Percentiles rank a stretch among this genome's conserved stretches.
Conservation (phyloP, 495 filamentous ascomycete genomes). For the Hypoxylon lenormandii region DNA sequence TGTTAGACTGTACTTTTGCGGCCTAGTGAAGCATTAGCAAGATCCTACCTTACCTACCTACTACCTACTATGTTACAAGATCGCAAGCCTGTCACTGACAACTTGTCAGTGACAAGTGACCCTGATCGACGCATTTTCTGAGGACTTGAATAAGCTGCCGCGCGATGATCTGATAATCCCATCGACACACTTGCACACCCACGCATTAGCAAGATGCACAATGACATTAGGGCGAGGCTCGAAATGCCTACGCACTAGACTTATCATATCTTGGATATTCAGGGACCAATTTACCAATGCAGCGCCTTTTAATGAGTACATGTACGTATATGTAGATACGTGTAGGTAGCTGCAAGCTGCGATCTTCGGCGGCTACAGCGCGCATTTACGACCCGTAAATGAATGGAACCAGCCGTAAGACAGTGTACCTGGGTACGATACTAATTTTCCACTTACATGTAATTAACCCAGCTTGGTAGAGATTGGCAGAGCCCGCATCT, state of each 20-base stretch:
- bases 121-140: too few species aligned
- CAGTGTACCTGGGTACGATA: constrained; percentile 27
- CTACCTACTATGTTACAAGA: too few species aligned
- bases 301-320: not conserved
- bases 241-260: constrained; percentile 13
- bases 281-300: constrained; percentile 32
- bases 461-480: constrained; percentile 35
- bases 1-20: not conserved
- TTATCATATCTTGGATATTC: constrained; percentile 35
- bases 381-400: constrained; percentile 40
- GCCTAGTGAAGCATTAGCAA: not conserved
- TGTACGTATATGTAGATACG: constrained; percentile 2
- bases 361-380: constrained; percentile 49
- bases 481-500: constrained; percentile 39
- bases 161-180: too few species aligned
- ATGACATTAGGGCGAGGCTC: constrained; percentile 1
- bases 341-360: constrained; percentile 30
- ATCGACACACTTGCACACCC: too few species aligned
- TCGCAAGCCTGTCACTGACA: not conserved
- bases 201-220: not conserved
- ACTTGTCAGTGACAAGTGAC: too few species aligned
- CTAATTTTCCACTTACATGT: constrained; percentile 18
- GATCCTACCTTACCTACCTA: not conserved
- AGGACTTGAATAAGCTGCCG: too few species aligned
- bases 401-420: constrained; percentile 26